Conservation (phyloP, 2,329 filamentous ascomycete genomes). For the Rutstroemia sp. region DNA sequence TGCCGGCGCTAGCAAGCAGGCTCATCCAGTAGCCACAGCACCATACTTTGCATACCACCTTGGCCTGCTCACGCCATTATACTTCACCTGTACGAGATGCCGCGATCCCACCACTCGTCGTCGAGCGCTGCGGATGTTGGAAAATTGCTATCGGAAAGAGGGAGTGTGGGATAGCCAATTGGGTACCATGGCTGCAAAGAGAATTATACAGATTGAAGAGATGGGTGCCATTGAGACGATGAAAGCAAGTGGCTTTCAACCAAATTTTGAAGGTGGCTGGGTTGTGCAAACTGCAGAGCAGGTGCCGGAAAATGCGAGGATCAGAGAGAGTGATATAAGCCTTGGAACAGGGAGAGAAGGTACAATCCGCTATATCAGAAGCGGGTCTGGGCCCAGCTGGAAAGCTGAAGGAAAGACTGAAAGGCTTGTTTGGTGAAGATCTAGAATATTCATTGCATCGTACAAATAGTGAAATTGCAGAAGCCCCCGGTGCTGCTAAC, state of each 20-base stretch:
- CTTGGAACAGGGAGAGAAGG: background rate
- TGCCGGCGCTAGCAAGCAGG: background rate
- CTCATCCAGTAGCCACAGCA: background rate
- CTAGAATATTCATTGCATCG: background rate
- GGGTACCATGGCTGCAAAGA: background rate
- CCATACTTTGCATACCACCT: background rate
- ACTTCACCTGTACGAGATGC: background rate
- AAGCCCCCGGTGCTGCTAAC: no score
- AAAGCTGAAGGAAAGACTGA: background rate
- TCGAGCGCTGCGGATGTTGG: background rate
- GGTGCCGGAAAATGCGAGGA: background rate
- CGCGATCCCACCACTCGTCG: background rate
- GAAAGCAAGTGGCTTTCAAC: background rate
- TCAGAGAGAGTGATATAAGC: background rate
- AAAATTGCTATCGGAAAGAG: background rate
- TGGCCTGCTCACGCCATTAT: background rate
- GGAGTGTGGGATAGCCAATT: background rate
- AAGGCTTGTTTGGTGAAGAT: background rate
- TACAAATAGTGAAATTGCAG: no score
- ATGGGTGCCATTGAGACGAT: background rate
- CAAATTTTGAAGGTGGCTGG: background rate
- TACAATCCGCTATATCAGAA: background rate
- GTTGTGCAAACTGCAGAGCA: background rate
- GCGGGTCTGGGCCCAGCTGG: background rate
- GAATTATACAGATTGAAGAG: conserved; percentile 1